Evolutionary conservation across 805 yeast species (phyloP), one percentile per base, ranked within the genome.

Genomic region (Candida adriatica): DNA sequence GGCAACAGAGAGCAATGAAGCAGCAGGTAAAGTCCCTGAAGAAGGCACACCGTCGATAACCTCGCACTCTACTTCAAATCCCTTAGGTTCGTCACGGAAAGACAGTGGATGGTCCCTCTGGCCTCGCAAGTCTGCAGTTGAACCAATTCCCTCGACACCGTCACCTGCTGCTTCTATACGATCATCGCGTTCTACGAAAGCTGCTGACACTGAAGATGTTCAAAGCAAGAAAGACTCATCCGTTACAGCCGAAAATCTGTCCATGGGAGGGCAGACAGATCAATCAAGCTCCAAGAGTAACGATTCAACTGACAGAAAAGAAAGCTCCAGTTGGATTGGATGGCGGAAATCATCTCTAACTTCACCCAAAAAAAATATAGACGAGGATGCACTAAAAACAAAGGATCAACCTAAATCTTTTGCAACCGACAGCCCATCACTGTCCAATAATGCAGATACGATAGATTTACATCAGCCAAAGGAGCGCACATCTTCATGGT

Each of bases 291-390:
- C 30, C 22, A 30, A 30, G 14, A 37, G 41, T 16, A 27, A 27
- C 13, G 37, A 37, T n/a, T 32, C 43, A 2, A 9, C 13, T 2
- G 28, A 40, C 8, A 31, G 28, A 20, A 31, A 40, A 15, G 34
- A 6, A n/a, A 6, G 26, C 6, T n/a, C 33, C 27, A 31, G 36
- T 13, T 49, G 54, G 54, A 37, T 44, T 11, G 36, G 37, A 3
- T 49, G 54, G 54, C 35, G 41, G 17, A 48, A 39, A 21, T 43
- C 52, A 3, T 49, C 54, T 3, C 15, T 38, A 15, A 39, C 45
- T 2, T 49, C 53, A 3, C 17, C 46, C 18, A 39, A 30, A 30
- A 45, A 35, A 24, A 42, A 35, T 8, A 31, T 33, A 13, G 46
- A 39, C 22, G 43, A 41, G 27, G 43, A 31, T 3, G 39, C 24